Base-by-base conservation (phyloP, 2,329 filamentous ascomycete species). In the Colletotrichum orchidophilum region DNA sequence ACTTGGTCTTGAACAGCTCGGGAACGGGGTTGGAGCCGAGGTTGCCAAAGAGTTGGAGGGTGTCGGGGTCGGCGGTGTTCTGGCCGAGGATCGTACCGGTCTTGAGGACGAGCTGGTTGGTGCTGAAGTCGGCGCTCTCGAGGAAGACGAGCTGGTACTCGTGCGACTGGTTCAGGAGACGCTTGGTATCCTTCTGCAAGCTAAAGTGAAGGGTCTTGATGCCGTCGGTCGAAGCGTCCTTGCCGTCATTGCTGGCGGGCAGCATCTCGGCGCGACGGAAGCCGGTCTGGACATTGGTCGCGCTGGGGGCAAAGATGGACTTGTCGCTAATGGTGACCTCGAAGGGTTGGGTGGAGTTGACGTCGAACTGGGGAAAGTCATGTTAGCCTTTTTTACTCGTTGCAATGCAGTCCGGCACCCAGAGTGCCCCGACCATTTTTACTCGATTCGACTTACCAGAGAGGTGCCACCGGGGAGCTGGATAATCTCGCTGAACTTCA, bases 131-230 rank as follows among this genome's bases (percentile, higher is more conserved):
- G 61, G 75, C 78, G 74, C 79, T 82, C 77, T 87, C 85, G 31
- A 86, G 82, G 77, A 85, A 88, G 46, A 85, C 81, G 54, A 89
- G 84, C 76, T 89, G 82, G 79, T 91, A 91, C 80, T 91, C 88
- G 77, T 91, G 90, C 8, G 85, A 86, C 64, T 87, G 79, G 81
- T 92, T 91, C 63, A 91, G 79, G 13, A 85, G 84, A 12, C 87
- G 81, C 50, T 80, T 75, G 3, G 78, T 70, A 73, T 91, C 88
- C 75, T 87, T 86, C 78, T 83, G 83, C 35, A 92, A 76, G 74
- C 86, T 88, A 79, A 88, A 91, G 79, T 92, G 90, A 61, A 91
- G 83, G 1, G 88, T 90, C 80, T 90, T 90, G 69, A 90, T 79
- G 31, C 88, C 88, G 29, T 78, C 77, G 46, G 84, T 87, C 26